Evolutionary conservation across 371 early-diverging fungal species (phyloP), one percentile per base, ranked within the genome.

Genomic region (Lichtheimia ornata): DNA sequence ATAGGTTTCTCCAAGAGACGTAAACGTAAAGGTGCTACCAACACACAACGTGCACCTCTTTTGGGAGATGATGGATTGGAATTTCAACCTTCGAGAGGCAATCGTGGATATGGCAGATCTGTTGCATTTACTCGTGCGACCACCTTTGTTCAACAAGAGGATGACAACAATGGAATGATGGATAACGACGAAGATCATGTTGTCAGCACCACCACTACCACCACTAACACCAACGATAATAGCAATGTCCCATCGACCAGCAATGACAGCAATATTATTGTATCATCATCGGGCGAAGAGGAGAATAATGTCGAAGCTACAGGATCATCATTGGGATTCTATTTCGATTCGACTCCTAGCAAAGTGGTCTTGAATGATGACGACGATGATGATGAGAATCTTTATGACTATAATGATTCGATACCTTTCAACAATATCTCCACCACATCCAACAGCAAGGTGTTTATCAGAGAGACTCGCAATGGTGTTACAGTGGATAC

Each of bases 261-360:
- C 22, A 22, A 22, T 35, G 11, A 52, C 30, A 24, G n/a, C 18
- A n/a, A 13, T 47, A 20, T 47, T 20, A n/a, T n/a, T 47, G 3
- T 47, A 20, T n/a, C 35, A 35, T 35, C 35, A 35, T 22, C 22
- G 22, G 35, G 11, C 1, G 15, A 53, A 18, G 30, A 28, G n/a
- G 18, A 14, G 35, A 11, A 35, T 9, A 11, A 35, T 35, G 35
- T 35, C 2, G 35, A 35, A 35, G 35, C 35, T 9, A 35, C 35
- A 35, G 35, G 11, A 35, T 35, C 35, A 35, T 27, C 58, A 12
- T 11, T 56, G 15, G 25, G 56, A 6, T 64, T 64, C 25, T 58
- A 58, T 24, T 53, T 64, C 17, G 59, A 64, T 47, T 57, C 64
- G 1, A 41, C 50, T n/a, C 59, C 59, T 15, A 47, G 47, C 35